phyloP scores from a whole-genome alignment of 768 basidiomycete genomes.

The Panus rudis region DNA sequence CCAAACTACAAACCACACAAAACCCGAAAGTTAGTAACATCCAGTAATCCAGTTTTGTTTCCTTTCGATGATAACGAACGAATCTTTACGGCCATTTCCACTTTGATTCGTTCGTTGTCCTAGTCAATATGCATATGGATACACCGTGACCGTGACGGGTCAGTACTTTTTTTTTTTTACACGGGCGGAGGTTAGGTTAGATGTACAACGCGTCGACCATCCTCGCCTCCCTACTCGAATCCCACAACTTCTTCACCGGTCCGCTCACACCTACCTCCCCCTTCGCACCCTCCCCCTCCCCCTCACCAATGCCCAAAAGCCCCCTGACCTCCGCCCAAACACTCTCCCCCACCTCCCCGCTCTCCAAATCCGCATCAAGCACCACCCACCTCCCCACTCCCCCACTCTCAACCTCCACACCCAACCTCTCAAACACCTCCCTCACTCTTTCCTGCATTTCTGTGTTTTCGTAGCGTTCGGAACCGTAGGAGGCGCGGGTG shows the following conservation, averaged over 20 bases:
- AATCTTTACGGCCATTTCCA: no score
- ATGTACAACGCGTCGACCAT: conserved; percentile 11
- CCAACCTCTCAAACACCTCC: conserved; percentile 50
- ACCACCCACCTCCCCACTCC: conserved; percentile 39
- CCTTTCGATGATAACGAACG: no score
- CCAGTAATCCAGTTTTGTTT: no score
- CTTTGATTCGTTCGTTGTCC: no score
- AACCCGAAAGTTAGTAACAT: no score
- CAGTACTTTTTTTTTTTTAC: not conserved
- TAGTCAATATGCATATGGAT: no score
- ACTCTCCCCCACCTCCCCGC: conserved; percentile 43
- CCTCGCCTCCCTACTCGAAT: conserved; percentile 15
- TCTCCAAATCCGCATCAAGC: conserved; percentile 50
- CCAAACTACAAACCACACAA: no score
- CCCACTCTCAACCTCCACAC: conserved; percentile 37
- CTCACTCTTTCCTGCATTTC: conserved; percentile 68
- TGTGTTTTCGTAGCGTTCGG: conserved; percentile 80
- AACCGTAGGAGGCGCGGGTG: conserved; percentile 73
- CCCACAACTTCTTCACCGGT: conserved; percentile 50
- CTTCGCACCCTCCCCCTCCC: conserved; percentile 27
- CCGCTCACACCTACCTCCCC: conserved; percentile 33
- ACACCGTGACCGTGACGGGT: no score
- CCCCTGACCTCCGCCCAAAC: conserved; percentile 38
- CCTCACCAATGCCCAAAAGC: not conserved
- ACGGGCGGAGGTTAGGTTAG: conserved; percentile 2